Conservation (phyloP, 257 asterid genomes). For the Fraxinus anomala region DNA sequence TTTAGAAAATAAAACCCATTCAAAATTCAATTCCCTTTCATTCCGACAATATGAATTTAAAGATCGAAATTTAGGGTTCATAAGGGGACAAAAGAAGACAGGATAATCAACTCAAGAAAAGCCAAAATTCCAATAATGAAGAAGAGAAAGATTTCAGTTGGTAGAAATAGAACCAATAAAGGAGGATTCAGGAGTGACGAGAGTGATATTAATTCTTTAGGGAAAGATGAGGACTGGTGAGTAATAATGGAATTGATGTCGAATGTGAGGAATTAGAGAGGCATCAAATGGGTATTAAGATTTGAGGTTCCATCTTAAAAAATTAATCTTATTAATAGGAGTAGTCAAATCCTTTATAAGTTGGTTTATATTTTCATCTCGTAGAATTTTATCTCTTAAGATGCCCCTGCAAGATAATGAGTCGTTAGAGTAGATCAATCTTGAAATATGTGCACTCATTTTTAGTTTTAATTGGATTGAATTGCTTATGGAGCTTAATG, state of each 20-base stretch:
- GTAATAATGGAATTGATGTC: constrained; percentile 16
- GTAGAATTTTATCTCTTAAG: no score
- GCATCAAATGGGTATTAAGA: neutral
- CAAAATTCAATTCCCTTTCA: constrained; percentile 25
- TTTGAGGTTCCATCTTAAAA: no score
- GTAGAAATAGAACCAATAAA: constrained; percentile 15
- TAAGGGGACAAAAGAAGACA: neutral
- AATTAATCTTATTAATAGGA: no score
- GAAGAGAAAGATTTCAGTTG: constrained; percentile 19
- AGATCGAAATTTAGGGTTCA: constrained; percentile 28
- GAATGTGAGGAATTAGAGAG: constrained; percentile 28
- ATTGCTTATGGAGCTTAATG: no score
- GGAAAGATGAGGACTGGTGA: constrained; percentile 26
- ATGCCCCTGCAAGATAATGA: no score
- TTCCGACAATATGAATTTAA: constrained; percentile 25
- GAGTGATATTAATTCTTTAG: constrained; percentile 15
- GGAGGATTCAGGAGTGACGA: constrained; percentile 24
- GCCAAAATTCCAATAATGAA: neutral
- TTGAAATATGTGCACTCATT: no score
- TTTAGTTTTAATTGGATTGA: no score
- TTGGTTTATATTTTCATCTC: no score
- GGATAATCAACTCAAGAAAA: constrained; percentile 21
- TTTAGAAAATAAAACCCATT: constrained; percentile 1
- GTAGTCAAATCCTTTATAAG: no score
- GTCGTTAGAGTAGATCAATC: no score